These are phyloP conservation scores for Clitoria ternatea DNA, from an alignment of 306 rosid species.

Conservation along the genomic window DNA sequence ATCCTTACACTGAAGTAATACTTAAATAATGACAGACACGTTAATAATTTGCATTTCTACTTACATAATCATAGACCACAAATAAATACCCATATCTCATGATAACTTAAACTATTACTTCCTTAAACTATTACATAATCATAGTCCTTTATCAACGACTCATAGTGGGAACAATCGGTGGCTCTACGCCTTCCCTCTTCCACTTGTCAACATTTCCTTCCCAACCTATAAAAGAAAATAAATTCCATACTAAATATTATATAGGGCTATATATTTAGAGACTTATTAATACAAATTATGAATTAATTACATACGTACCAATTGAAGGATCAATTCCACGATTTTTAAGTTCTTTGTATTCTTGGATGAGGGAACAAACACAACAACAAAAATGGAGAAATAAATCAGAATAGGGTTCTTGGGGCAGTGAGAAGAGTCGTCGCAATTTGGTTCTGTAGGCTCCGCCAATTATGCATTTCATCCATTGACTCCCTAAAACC, in stretches of 20 bases:
- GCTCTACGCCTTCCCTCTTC: conserved; percentile 12
- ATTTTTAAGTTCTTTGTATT: background rate
- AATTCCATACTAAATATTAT: background rate
- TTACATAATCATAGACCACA: background rate
- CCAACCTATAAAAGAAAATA: background rate
- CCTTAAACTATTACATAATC: no score
- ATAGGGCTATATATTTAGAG: background rate
- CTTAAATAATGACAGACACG: no score
- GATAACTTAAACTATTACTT: background rate
- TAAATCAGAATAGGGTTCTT: background rate
- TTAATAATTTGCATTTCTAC: no score
- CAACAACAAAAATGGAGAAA: background rate
- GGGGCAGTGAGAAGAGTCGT: background rate
- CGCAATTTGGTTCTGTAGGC: background rate
- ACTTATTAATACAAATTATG: background rate
- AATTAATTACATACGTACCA: background rate
- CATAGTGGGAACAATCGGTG: conserved; percentile 22
- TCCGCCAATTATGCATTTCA: background rate
- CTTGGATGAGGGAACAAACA: background rate
- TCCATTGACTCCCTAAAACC: background rate
- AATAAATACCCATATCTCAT: background rate
- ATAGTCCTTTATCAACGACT: background rate
- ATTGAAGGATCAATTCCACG: background rate
- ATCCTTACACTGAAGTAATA: no score
- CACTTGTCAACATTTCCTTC: conserved; percentile 16